These are phyloP conservation scores for Neospermospora avenae DNA, from an alignment of 2,329 filamentous ascomycete genomes.

Conservation along the genomic window DNA sequence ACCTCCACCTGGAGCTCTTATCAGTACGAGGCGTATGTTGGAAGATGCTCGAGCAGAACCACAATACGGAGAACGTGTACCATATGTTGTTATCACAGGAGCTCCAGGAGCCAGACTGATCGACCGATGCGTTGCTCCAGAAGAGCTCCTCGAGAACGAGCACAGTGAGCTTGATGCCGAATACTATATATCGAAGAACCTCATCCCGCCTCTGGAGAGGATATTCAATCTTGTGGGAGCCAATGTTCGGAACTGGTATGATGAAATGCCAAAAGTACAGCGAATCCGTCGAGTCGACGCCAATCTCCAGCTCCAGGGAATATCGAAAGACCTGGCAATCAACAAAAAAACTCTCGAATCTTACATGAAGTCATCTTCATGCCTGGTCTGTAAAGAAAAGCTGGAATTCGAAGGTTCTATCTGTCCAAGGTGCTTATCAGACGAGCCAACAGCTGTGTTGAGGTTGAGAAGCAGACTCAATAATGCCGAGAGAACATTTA, in stretches of 20 bases:
- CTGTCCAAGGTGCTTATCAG: conserved; percentile 54
- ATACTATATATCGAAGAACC: conserved; percentile 95
- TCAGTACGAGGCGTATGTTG: conserved; percentile 83
- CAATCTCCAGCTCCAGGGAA: conserved; percentile 30
- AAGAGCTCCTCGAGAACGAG: conserved; percentile 72
- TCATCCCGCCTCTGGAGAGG: conserved; percentile 90
- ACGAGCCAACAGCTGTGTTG: conserved; percentile 59
- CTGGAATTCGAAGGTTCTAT: conserved; percentile 47
- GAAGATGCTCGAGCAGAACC: conserved; percentile 83
- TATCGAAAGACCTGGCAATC: conserved; percentile 38
- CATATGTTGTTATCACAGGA: conserved; percentile 89
- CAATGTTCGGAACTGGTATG: conserved; percentile 87
- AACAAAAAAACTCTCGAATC: conserved; percentile 75
- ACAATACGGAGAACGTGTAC: conserved; percentile 91
- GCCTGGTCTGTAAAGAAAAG: conserved; percentile 64
- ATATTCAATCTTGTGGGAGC: conserved; percentile 97
- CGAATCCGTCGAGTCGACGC: conserved; percentile 55
- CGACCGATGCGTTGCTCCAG: conserved; percentile 86
- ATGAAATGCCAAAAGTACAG: conserved; percentile 92
- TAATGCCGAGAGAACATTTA: conserved; percentile 58
- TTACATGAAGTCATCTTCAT: conserved; percentile 82
- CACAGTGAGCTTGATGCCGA: conserved; percentile 84
- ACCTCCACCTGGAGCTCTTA: conserved; percentile 81
- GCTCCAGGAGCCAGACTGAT: conserved; percentile 81
- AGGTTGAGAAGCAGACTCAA: conserved; percentile 60